Evolutionary conservation across 2,329 filamentous ascomycete genomes (phyloP).

Genomic region (Alternaria burnsii): DNA sequence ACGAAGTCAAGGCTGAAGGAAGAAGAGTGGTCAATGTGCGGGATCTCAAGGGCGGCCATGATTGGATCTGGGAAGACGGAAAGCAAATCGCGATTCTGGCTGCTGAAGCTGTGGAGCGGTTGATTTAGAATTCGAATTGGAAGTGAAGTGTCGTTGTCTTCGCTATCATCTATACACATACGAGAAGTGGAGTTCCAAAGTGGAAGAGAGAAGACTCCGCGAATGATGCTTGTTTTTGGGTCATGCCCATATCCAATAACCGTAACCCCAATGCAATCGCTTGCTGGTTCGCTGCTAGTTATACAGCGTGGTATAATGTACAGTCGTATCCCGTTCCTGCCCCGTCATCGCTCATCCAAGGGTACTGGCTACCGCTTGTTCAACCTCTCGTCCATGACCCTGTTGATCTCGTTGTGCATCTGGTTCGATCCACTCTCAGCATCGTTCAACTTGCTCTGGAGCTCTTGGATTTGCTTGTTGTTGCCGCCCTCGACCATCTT

Average conservation of each 20-base stretch:
- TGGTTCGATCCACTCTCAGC: conserved; percentile 33
- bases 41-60: conserved; percentile 67
- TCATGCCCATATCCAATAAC: conserved; percentile 22
- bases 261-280: conserved; percentile 30
- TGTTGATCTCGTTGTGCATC: conserved; percentile 44
- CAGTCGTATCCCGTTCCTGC: conserved; percentile 25
- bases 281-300: conserved; percentile 35
- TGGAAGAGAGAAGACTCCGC: conserved; percentile 26
- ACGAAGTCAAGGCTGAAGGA: conserved; percentile 35
- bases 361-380: conserved; percentile 34
- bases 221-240: conserved; percentile 23
- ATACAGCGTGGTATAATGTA: conserved; percentile 46
- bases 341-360: neutral
- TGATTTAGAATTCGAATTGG: conserved; percentile 4
- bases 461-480: conserved; percentile 42
- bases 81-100: conserved; percentile 61
- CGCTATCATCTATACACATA: conserved; percentile 21
- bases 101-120: conserved; percentile 34
- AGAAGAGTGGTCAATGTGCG: conserved; percentile 49
- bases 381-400: conserved; percentile 48
- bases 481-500: conserved; percentile 44
- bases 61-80: conserved; percentile 70
- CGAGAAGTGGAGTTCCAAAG: conserved; percentile 20
- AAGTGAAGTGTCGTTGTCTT: neutral
- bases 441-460: conserved; percentile 37